Conservation (phyloP, 177 flowering plant genomes). For the Telopea speciosissima region DNA sequence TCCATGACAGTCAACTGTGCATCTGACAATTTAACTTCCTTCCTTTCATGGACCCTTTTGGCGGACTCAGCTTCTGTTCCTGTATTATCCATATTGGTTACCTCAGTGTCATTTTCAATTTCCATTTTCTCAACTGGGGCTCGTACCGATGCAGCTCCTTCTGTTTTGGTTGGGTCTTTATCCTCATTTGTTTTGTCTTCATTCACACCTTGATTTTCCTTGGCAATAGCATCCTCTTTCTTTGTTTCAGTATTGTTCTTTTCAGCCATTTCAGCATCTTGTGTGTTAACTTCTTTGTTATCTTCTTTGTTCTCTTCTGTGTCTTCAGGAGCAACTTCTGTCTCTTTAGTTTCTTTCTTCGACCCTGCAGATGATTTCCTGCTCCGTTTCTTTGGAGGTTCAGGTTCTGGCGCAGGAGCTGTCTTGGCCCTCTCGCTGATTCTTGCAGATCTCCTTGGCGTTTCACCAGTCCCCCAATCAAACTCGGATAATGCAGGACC, state of each 20-base stretch:
- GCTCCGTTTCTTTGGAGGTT: constrained; percentile 53
- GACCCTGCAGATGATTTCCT: constrained; percentile 35
- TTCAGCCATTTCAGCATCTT: constrained; percentile 14
- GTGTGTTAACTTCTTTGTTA: constrained; percentile 21
- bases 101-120: constrained; percentile 5
- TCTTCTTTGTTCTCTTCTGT: constrained; percentile 20
- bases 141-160: constrained; percentile 16
- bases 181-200: constrained; percentile 15
- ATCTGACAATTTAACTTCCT: constrained; percentile 17
- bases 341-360: constrained; percentile 32
- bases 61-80: constrained; percentile 16
- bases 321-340: constrained; percentile 22
- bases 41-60: constrained; percentile 14
- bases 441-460: constrained; percentile 83
- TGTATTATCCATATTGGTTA: constrained; percentile 25
- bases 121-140: constrained; percentile 15
- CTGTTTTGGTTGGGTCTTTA: neutral
- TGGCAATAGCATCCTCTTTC: constrained; percentile 11
- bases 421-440: constrained; percentile 68
- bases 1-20: neutral
- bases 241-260: constrained; percentile 20
- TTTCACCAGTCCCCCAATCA: constrained; percentile 89
- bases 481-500: constrained; percentile 53
- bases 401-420: constrained; percentile 48
- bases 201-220: constrained; percentile 14